phyloP scores from a whole-genome alignment of 805 yeast species.

The Ogataea saltuana region DNA sequence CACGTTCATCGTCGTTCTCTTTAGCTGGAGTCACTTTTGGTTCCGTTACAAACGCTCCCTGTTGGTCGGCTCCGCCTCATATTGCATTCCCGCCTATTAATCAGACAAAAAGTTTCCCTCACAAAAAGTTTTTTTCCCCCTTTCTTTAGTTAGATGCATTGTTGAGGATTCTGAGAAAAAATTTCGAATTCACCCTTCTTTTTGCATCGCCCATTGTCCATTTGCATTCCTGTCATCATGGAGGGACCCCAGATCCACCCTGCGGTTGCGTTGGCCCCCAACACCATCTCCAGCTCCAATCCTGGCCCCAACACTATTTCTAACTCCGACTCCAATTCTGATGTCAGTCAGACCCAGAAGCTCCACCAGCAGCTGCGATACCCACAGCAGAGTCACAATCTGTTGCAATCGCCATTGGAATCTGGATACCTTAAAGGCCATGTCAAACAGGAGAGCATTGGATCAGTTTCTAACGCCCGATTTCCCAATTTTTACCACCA shows the following conservation, averaged over 20 bases:
- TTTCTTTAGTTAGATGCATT: background rate
- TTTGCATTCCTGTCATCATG: too few relatives aligned
- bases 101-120: background rate
- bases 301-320: too few relatives aligned
- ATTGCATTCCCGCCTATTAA: slow-evolving; percentile 3
- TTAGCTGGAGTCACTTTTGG: too few relatives aligned
- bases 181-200: too few relatives aligned
- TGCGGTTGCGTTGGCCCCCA: too few relatives aligned
- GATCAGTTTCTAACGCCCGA: slow-evolving; percentile 10
- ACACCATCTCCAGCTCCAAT: background rate
- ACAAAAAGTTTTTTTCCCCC: too few relatives aligned
- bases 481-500: slow-evolving; percentile 10
- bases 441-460: slow-evolving; percentile 15
- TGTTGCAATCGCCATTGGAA: slow-evolving; percentile 13
- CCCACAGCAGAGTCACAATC: slow-evolving; percentile 5
- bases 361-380: slow-evolving; percentile 4
- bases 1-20: too few relatives aligned
- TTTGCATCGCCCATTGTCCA: too few relatives aligned
- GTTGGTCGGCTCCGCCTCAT: background rate
- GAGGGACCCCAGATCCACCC: slow-evolving; percentile 20
- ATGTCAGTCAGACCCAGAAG: background rate
- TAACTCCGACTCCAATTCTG: too few relatives aligned
- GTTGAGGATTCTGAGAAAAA: too few relatives aligned
- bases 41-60: background rate
- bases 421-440: slow-evolving; percentile 9